Percentiles rank a stretch among this genome's conserved stretches.
phyloP scores from a whole-genome alignment of 2,329 filamentous ascomycete genomes.

The Setomelanomma holmii region DNA sequence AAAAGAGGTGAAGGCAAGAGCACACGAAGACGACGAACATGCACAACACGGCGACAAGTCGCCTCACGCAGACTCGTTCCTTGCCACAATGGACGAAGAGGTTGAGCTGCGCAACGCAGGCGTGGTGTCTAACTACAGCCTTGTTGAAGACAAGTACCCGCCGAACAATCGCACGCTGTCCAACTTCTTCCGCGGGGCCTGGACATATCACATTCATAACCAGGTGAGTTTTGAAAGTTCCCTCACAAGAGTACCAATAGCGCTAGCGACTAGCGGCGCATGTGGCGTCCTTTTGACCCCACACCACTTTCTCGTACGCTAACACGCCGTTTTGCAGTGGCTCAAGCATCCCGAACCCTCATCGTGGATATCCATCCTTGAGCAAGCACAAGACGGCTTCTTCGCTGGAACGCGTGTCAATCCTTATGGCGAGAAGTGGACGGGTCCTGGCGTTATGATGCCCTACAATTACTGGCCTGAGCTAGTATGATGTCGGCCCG shows the following conservation, averaged over 20 bases:
- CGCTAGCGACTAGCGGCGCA: conserved; percentile 4
- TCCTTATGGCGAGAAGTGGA: conserved; percentile 62
- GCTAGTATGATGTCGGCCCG: conserved; percentile 47
- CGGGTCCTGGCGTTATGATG: conserved; percentile 53
- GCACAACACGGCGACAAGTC: conserved; percentile 27
- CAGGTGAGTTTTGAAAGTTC: conserved; percentile 59
- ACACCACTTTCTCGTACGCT: conserved; percentile 23
- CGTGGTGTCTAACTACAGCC: conserved; percentile 53
- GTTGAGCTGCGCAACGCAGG: conserved; percentile 50
- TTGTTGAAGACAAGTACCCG: conserved; percentile 60
- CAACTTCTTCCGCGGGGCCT: conserved; percentile 64
- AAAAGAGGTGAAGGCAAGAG: conserved; percentile 36
- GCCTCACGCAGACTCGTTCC: conserved; percentile 48
- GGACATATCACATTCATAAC: conserved; percentile 66
- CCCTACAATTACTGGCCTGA: conserved; percentile 61
- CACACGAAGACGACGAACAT: conserved; percentile 33
- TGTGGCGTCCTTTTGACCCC: neutral
- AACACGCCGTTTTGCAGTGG: conserved; percentile 52
- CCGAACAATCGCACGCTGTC: conserved; percentile 64
- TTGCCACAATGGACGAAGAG: conserved; percentile 50
- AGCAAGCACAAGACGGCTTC: conserved; percentile 63
- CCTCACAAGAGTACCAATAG: conserved; percentile 2
- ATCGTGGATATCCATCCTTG: conserved; percentile 62
- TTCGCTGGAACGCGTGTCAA: conserved; percentile 59
- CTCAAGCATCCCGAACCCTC: conserved; percentile 63